Percentiles rank a stretch among this genome's conserved stretches.
These are phyloP conservation scores for Xylariomycetidae sp. DNA, from an alignment of 2,329 filamentous ascomycete genomes.

Conservation along the genomic window DNA sequence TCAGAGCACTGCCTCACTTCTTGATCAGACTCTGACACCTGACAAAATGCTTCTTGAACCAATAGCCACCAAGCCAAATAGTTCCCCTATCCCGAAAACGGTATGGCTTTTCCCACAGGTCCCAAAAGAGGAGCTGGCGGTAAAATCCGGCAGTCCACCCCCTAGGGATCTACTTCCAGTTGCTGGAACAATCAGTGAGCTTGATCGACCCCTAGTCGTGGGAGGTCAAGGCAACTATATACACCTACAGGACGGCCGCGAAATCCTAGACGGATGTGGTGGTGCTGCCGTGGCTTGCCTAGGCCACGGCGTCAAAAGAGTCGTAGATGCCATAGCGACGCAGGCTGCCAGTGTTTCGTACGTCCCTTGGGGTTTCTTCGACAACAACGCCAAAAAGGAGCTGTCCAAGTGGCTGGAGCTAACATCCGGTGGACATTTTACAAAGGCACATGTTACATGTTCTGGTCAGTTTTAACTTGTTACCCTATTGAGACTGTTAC, in stretches of 20 bases:
- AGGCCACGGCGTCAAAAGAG: conserved; percentile 60
- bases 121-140: no score
- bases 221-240: neutral
- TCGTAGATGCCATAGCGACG: conserved; percentile 53
- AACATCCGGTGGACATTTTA: conserved; percentile 31
- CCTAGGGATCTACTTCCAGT: no score
- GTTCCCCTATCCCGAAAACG: no score
- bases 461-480: conserved; percentile 20
- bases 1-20: no score
- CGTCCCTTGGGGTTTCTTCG: conserved; percentile 43
- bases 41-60: no score
- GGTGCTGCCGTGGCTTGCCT: conserved; percentile 70
- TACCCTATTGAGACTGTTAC: neutral
- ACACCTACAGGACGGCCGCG: neutral
- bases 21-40: no score
- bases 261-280: conserved; percentile 66
- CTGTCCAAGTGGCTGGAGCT: conserved; percentile 34
- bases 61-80: no score
- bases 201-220: neutral
- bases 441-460: conserved; percentile 33
- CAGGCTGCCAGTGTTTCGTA: conserved; percentile 38
- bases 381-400: conserved; percentile 47
- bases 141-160: no score
- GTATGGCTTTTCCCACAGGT: no score
- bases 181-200: no score